Evolutionary conservation across 768 basidiomycete species (phyloP), one percentile per base, ranked within the genome.

Genomic region (Megacollybia marginata): DNA sequence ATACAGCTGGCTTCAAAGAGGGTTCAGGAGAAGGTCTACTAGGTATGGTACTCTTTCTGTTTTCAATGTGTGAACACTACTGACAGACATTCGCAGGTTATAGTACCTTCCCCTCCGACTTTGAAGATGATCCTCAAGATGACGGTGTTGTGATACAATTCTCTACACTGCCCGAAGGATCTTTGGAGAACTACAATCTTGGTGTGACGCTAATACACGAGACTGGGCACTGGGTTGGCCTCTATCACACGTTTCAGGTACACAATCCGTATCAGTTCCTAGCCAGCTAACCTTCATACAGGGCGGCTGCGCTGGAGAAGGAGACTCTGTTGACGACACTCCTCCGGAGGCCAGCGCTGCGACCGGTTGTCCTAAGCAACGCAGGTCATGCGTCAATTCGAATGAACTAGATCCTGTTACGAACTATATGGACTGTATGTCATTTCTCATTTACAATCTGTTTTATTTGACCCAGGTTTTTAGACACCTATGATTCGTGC

Each of bases 171-270:
- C 71, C 71, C 11, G 66, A 70, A 7, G 77, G 76, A 20, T 57
- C 62, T 44, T 65, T 68, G 35, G 36, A 49, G 10, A 62, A 68
- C 57, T 77, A 72, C 54, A 69, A 79, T 57, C 60, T 69, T 57
- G 69, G 68, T 3, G 59, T 68, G 52, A 79, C 75, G 2, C 54
- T 73, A n/a, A 69, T 69, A 11, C 76, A 78, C 56, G 76, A 79
- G 56, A 65, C 67, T 9, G 72, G 76, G 4, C 75, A 76, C 56
- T 78, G 75, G 74, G 57, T 73, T 42, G 74, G 75, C 16, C 64
- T 75, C 2, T 70, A 70, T 51, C 75, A 77, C 56, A 75, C 74
- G 31, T 77, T 76, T 63, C 65, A 74, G 60, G 66, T 58, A 43
- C 23, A n/a, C n/a, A 16, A 5, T 31, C 9, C 23, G 5, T 31